phyloP scores from a whole-genome alignment of 495 filamentous ascomycete species.

The Penicillium egyptiacum region DNA sequence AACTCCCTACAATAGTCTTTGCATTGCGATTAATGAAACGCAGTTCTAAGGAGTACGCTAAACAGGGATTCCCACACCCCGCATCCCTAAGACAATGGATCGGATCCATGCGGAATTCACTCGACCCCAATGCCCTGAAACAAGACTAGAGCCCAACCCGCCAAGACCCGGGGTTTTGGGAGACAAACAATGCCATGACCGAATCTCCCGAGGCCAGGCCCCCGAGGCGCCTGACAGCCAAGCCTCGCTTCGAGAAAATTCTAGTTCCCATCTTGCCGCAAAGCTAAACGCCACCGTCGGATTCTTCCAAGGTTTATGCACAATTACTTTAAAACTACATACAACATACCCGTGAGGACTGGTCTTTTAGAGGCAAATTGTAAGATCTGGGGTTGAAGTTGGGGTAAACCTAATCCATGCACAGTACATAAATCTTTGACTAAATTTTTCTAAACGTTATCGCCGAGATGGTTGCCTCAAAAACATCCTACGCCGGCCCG shows the following conservation, averaged over 20 bases:
- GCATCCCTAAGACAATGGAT: background rate
- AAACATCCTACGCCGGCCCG: background rate
- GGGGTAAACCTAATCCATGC: conserved; percentile 1
- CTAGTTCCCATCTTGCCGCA: background rate
- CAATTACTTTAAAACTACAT: background rate
- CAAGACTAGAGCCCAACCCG: background rate
- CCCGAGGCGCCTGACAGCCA: background rate
- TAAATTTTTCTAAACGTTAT: background rate
- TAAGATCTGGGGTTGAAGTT: conserved; percentile 1
- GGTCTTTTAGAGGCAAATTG: background rate
- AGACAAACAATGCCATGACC: background rate
- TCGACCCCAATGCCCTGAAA: background rate
- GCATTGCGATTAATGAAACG: background rate
- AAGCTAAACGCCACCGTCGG: background rate
- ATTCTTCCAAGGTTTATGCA: background rate
- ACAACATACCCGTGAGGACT: too few species aligned
- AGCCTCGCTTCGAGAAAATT: conserved; percentile 2
- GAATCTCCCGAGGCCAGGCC: background rate
- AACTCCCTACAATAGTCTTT: too few species aligned
- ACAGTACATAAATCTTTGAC: background rate
- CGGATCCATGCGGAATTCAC: background rate
- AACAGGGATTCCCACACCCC: background rate
- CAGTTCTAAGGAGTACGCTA: background rate
- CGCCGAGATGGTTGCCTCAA: background rate
- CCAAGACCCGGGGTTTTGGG: background rate